Percentiles rank a stretch among this genome's conserved stretches.
phyloP scores from a whole-genome alignment of 306 rosid genomes.

The Prinsepia uniflora region DNA sequence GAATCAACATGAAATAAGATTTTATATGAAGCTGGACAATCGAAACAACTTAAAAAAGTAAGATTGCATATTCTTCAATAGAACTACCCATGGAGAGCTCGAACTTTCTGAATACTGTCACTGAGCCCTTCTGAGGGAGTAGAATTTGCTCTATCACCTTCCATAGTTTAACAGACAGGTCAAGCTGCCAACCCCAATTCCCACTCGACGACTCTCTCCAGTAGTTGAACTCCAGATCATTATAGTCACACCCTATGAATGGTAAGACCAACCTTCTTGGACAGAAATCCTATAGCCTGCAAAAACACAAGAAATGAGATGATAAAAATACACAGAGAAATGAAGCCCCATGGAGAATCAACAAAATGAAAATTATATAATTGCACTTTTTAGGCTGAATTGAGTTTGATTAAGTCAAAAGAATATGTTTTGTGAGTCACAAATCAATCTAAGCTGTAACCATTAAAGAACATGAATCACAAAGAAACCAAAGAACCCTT shows the following conservation, averaged over 20 bases:
- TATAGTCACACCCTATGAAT: conserved; percentile 37
- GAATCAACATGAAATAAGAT: conserved; percentile 11
- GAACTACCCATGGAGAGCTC: conserved; percentile 69
- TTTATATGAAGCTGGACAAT: not conserved
- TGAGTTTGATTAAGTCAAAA: not conserved
- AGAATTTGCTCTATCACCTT: conserved; percentile 46
- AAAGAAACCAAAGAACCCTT: not conserved
- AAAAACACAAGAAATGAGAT: conserved; percentile 13
- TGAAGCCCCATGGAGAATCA: not conserved
- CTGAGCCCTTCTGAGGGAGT: conserved; percentile 39
- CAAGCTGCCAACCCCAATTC: conserved; percentile 45
- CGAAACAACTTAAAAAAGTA: conserved; percentile 9
- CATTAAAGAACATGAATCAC: not conserved
- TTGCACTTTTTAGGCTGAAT: not conserved
- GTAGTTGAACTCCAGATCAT: conserved; percentile 65
- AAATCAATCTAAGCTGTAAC: not conserved
- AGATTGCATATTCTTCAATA: not conserved
- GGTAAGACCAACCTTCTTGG: conserved; percentile 29
- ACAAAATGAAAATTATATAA: not conserved
- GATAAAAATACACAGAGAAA: not conserved
- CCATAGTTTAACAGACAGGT: conserved; percentile 54
- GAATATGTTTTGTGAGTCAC: not conserved
- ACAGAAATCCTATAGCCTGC: conserved; percentile 25
- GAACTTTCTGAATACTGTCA: conserved; percentile 50
- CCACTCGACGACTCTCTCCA: conserved; percentile 40